Base-by-base conservation (phyloP, 768 basidiomycete genomes). In the Hydnum rufescens region DNA sequence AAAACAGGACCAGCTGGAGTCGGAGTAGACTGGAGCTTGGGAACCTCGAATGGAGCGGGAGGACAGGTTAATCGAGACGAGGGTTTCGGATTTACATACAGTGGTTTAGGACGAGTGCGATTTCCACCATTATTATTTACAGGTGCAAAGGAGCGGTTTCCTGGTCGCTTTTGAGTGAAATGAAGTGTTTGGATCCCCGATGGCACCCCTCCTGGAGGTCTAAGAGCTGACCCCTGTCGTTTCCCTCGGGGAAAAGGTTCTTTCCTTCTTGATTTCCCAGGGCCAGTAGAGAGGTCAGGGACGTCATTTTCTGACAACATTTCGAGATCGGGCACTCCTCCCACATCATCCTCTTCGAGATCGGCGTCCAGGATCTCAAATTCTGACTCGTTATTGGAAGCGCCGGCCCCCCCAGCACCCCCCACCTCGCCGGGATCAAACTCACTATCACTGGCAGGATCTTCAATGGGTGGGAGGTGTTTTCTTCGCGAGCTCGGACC, bases 321-420 rank as follows among this genome's bases (percentile, higher is more conserved):
- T 23, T n/a, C 42, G 46, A n/a, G n/a, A n/a, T n/a, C n/a, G n/a
- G n/a, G n/a, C n/a, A n/a, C n/a, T n/a, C 46, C 32, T 6, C 30
- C 43, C 22, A 29, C 49, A 19, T 54, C 51, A 32, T 49, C 49
- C n/a, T 49, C 53, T 5, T 49, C 53, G n/a, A n/a, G n/a, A 1
- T 26, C 25, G 5, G 31, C 32, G 22, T 29, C 19, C 8, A 19
- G 8, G 34, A 19, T 19, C 34, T 39, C 34, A 39, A 19, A 39
- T 19, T 8, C 34, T 8, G 34, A 39, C 8, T 8, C 8, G 19
- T 19, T 39, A 19, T 19, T 19, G 8, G 8, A 8, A 39, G 34
- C 44, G 8, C 28, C 44, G 8, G 16, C 44, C 13, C 25, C 44
- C 23, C 6, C 44, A 8, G 16, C 49, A 5, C 16, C 23, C 30